Percentiles rank a stretch among this genome's conserved stretches.
These are phyloP conservation scores for Ophiostoma triangulosporum DNA, from an alignment of 2,329 filamentous ascomycete genomes.

Conservation along the genomic window DNA sequence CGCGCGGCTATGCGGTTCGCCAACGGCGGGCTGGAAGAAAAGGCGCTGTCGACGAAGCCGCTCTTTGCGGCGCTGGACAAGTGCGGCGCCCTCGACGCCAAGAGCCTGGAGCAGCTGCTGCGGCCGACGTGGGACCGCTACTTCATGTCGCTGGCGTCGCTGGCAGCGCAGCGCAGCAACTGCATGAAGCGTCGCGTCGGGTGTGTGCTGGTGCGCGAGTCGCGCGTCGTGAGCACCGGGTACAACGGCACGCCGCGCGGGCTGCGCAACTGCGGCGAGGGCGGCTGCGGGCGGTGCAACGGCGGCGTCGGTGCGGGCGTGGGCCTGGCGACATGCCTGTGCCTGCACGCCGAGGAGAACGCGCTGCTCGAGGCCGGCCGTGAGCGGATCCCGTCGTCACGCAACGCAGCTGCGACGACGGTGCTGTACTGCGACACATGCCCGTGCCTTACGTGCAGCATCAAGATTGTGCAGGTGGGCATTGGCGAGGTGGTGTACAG, in stretches of 20 bases:
- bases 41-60: conserved; percentile 51
- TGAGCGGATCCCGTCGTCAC: conserved; percentile 50
- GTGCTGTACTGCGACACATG: conserved; percentile 93
- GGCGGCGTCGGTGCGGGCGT: conserved; percentile 54
- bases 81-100: conserved; percentile 58
- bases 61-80: conserved; percentile 59
- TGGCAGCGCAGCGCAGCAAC: conserved; percentile 82
- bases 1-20: conserved; percentile 74
- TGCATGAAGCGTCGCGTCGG: conserved; percentile 98
- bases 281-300: conserved; percentile 84
- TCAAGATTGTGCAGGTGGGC: conserved; percentile 96
- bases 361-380: conserved; percentile 86
- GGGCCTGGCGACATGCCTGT: conserved; percentile 74
- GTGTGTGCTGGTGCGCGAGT: conserved; percentile 77
- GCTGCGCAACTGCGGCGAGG: conserved; percentile 79
- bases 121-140: conserved; percentile 92
- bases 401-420: conserved; percentile 47
- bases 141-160: conserved; percentile 91
- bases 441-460: conserved; percentile 91
- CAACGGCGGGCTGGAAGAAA: conserved; percentile 39
- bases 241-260: conserved; percentile 96
- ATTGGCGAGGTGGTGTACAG: conserved; percentile 93
- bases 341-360: conserved; percentile 97
- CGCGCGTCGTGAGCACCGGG: conserved; percentile 82
- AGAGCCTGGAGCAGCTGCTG: conserved; percentile 46